Evolutionary conservation across 2,329 filamentous ascomycete species (phyloP), one percentile per base, ranked within the genome.

Genomic region (Elsinoe batatas): DNA sequence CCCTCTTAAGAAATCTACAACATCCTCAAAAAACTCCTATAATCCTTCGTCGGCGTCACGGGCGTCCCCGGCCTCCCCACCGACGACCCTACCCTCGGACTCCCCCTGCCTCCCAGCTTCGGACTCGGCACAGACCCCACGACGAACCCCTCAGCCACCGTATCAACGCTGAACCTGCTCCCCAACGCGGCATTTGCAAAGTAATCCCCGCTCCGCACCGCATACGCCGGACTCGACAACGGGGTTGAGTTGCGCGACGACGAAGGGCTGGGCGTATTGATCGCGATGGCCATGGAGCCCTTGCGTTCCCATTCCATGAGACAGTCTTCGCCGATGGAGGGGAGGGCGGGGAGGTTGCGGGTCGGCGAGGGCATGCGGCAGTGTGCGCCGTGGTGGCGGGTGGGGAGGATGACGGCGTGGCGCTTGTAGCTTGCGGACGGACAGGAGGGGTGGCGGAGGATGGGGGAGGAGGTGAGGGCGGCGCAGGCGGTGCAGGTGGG

Each of bases 291-390:
- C 37, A 46, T 37, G 15, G 26, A 37, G 38, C 53, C 53, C 11
- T 46, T 44, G 53, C 53, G 53, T 26, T 55, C 53, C 53, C 53
- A 55, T 32, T 55, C 53, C 32, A 55, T 44, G 13, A 55, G 53
- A 32, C 53, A 55, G 53, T 55, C 53, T n/a, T 55, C 53, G 53
- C 53, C 53, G 22, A 55, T 55, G 26, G 37, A 33, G 30, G 53
- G 53, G 4, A 55, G 53, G 3, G 30, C 53, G 18, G 53, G 53
- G 13, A 38, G 33, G 17, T 12, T 18, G 22, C 40, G 37, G 1
- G 40, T 38, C 1, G 40, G 40, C 3, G 53, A 13, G 5, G 53
- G 53, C 53, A 55, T 55, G 53, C 53, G 53, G 53, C 53, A 55
- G 53, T 46, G 36, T 30, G 53, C 40, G 15, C 53, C 53, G 40